Base-by-base conservation (phyloP, 257 asterid species). In the Phtheirospermum japonicum region DNA sequence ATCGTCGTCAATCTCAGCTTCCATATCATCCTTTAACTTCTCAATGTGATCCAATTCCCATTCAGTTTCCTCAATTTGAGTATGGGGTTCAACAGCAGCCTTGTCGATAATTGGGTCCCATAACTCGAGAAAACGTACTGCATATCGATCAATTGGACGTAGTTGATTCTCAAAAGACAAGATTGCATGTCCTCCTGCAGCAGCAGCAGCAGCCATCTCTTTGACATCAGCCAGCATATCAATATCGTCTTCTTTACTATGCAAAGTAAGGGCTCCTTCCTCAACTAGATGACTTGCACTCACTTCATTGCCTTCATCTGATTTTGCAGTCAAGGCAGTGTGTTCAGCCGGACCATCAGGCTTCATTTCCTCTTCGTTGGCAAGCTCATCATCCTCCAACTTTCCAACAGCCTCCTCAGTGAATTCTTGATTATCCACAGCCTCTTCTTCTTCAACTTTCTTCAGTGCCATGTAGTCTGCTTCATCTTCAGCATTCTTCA, bases 381-480 rank as follows among this genome's bases (percentile, higher is more conserved):
- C 86, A 73, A 80, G 79, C 69, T 93, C 99, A 73, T 93, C 97
- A 71, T 93, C 99, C 55, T 93, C 99, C 76, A 87, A 34, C 79
- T 76, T 89, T 19, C 79, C 90, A 76, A 83, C 79, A 31, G 85
- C 80, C 83, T 93, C 99, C 80, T 93, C 99, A 12, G 96, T 87
- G 70, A 93, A 93, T 75, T 93, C 99, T 69, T 93, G 96, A 77
- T 93, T 93, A 69, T 93, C 99, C 67, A 93, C 97, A 67, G 95
- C 99, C 82, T 93, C 99, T 76, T 93, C 99, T 70, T 93, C 90
- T 76, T 93, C 97, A 69, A 93, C 97, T 83, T 77, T 93, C 84
- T 93, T 89, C 75, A 89, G 74, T 8, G 99, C 99, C 92, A 93
- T 93, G 83, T 93, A 93, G 75, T 89, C 99, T 8, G 97, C 99